Evolutionary conservation across 2,329 filamentous ascomycete species (phyloP).

Genomic region (Penicillium fuscoglaucum): DNA sequence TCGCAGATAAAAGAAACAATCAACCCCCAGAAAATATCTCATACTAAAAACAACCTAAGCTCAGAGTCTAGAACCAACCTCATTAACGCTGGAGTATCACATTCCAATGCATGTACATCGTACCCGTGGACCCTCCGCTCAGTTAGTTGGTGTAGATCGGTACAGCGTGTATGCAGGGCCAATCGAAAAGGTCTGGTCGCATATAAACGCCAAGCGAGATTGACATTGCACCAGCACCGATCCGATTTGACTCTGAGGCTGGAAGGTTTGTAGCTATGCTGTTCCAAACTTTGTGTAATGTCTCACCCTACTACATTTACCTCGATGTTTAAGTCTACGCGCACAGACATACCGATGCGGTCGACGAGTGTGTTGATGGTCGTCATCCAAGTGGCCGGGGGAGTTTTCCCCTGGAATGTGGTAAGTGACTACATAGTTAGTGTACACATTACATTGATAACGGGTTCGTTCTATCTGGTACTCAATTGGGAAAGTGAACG

Average conservation of each 20-base stretch:
- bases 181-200: not conserved
- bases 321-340: not conserved
- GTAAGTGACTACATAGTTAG: not conserved
- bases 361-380: not conserved
- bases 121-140: not conserved
- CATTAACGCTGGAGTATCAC: constrained; percentile 14
- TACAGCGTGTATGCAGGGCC: not conserved
- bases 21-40: not conserved
- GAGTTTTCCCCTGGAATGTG: constrained; percentile 13
- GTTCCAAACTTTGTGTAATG: not conserved
- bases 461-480: not conserved
- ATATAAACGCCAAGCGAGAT: not conserved
- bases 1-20: not conserved
- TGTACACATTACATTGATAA: not conserved
- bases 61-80: constrained; percentile 6
- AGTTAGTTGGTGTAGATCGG: not conserved
- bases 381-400: constrained; percentile 1
- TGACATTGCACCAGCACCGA: not conserved
- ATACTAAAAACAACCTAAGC: not conserved
- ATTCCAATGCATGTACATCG: constrained; percentile 26
- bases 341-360: constrained; percentile 18
- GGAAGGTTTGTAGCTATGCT: not conserved
- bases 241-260: not conserved
- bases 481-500: not conserved
- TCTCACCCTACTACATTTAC: not conserved